Evolutionary conservation across 2,329 filamentous ascomycete species (phyloP).

Genomic region (Cylindrodendrum hubeiense): DNA sequence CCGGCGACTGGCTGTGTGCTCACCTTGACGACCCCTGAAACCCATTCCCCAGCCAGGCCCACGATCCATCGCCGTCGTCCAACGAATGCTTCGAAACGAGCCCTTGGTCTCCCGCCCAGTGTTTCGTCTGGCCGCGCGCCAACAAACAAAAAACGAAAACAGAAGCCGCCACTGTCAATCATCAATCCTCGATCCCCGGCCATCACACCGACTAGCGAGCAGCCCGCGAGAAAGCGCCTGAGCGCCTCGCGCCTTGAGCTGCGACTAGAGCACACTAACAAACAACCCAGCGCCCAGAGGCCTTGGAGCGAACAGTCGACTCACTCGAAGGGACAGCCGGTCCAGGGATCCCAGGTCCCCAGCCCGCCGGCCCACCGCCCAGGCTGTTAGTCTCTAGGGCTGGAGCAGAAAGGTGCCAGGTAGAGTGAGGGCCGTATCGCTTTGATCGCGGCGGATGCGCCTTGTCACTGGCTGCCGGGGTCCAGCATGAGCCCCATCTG

Average conservation of each 20-base stretch:
- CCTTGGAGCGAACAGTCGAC: not conserved
- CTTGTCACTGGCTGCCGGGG: not conserved
- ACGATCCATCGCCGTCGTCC: slow-evolving; percentile 27
- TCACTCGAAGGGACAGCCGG: not conserved
- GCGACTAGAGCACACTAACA: not conserved
- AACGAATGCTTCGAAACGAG: slow-evolving; percentile 25
- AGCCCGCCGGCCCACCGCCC: slow-evolving; percentile 2
- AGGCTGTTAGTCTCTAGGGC: slow-evolving; percentile 13
- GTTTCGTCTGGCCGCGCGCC: slow-evolving; percentile 44
- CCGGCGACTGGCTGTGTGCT: not conserved
- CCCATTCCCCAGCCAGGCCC: slow-evolving; percentile 9
- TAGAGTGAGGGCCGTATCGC: slow-evolving; percentile 9
- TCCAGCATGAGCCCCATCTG: not conserved
- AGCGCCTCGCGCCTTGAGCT: not conserved
- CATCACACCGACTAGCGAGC: not conserved
- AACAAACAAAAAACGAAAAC: slow-evolving; percentile 22
- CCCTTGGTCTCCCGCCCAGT: slow-evolving; percentile 9
- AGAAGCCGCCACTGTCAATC: not conserved
- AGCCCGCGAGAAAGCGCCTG: not conserved
- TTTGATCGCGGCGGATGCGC: not conserved
- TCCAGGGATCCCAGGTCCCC: slow-evolving; percentile 6
- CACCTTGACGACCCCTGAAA: slow-evolving; percentile 15
- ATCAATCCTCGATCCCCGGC: not conserved
- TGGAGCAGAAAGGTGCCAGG: slow-evolving; percentile 3
- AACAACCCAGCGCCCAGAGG: not conserved